A percentile compares a stretch with the other conserved stretches of the same genome.
Evolutionary conservation across 2,329 filamentous ascomycete species (phyloP).

Genomic region (Claviceps sp.): DNA sequence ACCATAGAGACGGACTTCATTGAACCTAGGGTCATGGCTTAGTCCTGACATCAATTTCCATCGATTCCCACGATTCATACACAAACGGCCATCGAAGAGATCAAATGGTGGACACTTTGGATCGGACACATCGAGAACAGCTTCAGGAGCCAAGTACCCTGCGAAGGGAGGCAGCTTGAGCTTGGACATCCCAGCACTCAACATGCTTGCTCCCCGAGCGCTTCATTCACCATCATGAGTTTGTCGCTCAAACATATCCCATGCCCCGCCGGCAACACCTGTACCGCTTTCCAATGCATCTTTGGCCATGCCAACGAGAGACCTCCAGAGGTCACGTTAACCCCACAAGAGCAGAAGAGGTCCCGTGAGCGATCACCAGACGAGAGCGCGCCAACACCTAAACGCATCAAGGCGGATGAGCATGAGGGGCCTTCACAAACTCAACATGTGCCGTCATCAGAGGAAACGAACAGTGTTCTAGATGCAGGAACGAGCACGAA

Average conservation of each 20-base stretch:
- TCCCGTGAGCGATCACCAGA: conserved; percentile 4
- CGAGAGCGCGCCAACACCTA: conserved; percentile 16
- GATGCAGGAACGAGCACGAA: background rate
- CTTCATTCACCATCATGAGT: conserved; percentile 17
- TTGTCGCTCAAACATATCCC: conserved; percentile 33
- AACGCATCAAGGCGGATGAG: conserved; percentile 16
- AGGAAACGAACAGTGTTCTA: background rate
- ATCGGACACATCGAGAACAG: background rate
- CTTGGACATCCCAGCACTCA: background rate
- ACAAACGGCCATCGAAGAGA: background rate
- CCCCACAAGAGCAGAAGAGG: background rate
- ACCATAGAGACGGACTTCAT: too few species aligned
- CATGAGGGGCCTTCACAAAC: background rate
- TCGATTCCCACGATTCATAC: background rate
- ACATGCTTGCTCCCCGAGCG: background rate
- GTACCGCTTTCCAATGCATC: conserved; percentile 36
- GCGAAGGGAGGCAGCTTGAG: background rate
- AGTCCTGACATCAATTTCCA: background rate
- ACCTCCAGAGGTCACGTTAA: conserved; percentile 5
- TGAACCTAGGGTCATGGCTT: background rate
- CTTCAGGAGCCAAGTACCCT: background rate
- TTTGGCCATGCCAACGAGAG: conserved; percentile 31
- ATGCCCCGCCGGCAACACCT: conserved; percentile 34
- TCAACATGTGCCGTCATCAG: background rate
- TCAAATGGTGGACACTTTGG: background rate